Base-by-base conservation (phyloP, 2,329 filamentous ascomycete species). In the Pseudopithomyces chartarum region DNA sequence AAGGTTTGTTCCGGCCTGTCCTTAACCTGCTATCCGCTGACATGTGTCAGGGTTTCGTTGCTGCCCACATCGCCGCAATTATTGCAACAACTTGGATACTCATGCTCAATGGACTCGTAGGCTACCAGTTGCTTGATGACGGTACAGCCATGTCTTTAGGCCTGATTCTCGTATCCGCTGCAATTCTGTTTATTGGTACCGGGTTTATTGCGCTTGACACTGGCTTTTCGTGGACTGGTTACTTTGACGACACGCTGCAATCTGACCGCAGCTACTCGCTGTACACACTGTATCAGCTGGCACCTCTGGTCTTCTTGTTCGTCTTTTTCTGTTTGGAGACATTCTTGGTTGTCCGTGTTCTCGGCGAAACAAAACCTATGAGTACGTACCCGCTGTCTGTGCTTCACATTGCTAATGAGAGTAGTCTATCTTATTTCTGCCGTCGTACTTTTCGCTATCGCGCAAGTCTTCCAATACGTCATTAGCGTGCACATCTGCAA, bases 201-300 rank as follows among this genome's bases (percentile, higher is more conserved):
- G 94, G 93, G 33, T 99, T 97, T 76, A 96, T 99, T 70, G 90
- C 92, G 12, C 88, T 99, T 60, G 95, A 99, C 74, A 98, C 94
- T 0, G 94, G 90, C 15, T 93, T 92, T 73, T 80, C 82, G 63
- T 98, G 91, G 87, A 97, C 94, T 0, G 85, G 85, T 44, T 88
- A 88, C 73, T 99, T 92, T 81, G 77, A 89, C 59, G 78, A 66
- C 6, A 78, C 76, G 1, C 67, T 81, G 58, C 79, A 77, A 0
- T 73, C 81, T 1, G 85, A 87, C 29, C 87, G 88, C 60, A 87
- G 90, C 62, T 91, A 96, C 68, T 90, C 90, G 13, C 87, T 99
- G 44, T 99, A 99, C 74, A 92, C 97, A 12, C 83, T 98, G 8
- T 99, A 98, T 73, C 92, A 96, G 75, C 86, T 99, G 11, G 86